phyloP scores from a whole-genome alignment of 2,329 filamentous ascomycete genomes.

The Aspergillus luchuensis region DNA sequence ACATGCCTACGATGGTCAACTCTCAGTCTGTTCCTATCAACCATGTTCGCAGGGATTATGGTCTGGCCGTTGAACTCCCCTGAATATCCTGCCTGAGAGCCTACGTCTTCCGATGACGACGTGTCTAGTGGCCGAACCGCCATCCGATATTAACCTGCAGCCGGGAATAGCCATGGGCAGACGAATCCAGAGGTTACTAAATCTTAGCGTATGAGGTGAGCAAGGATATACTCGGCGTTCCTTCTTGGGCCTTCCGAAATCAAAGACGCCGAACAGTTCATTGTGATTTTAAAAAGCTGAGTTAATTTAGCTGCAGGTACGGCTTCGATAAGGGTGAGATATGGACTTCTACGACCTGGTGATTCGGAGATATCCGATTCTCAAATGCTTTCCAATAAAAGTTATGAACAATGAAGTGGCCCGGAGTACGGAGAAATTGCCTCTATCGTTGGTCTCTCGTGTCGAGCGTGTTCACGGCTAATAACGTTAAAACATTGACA shows the following conservation, averaged over 20 bases:
- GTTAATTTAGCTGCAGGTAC: slow-evolving; percentile 6
- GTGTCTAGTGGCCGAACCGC: background rate
- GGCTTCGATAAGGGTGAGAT: slow-evolving; percentile 3
- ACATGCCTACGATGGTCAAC: background rate
- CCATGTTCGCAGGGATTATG: background rate
- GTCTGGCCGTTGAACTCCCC: background rate
- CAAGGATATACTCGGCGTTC: background rate
- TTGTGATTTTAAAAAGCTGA: background rate
- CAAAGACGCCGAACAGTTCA: background rate
- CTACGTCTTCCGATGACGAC: background rate
- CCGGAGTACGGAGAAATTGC: background rate
- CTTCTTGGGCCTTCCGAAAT: background rate
- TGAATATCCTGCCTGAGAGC: background rate
- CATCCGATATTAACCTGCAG: background rate
- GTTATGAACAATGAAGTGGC: background rate
- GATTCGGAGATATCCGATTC: background rate
- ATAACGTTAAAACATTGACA: slow-evolving; percentile 11
- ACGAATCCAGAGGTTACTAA: background rate
- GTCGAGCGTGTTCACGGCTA: background rate
- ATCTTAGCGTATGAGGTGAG: background rate
- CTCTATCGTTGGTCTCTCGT: slow-evolving; percentile 1
- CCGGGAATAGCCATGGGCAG: background rate
- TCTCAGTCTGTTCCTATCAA: background rate
- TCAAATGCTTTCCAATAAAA: background rate
- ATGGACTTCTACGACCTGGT: background rate